Evolutionary conservation across 768 basidiomycete species (phyloP), one percentile per base, ranked within the genome.

Genomic region (Imleria badia): DNA sequence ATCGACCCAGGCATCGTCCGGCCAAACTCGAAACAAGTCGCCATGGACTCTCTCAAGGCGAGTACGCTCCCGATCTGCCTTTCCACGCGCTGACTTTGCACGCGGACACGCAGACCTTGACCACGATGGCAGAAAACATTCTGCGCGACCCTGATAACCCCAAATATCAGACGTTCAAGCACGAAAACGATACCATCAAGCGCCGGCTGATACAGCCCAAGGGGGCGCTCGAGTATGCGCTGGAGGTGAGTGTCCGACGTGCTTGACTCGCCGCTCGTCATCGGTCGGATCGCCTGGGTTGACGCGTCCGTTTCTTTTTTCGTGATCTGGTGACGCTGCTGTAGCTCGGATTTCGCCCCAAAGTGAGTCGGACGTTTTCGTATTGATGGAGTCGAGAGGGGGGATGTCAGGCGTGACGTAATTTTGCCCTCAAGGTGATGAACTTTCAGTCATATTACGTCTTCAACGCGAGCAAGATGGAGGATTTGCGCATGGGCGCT

Each of bases 1-100:
- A 79, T 92, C 55, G 87, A 92, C 61, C 89, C 89, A 42, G 89
- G 88, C 14, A 91, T 93, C 61, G 63, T 81, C 47, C 80, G 91
- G 3, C 86, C 82, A 6, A 91, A 91, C 66, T 68, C 85, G 13
- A 80, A 79, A 58, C 80, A 79, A 46, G 75, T 81, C 49, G 84
- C 86, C 2, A 66, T 81, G 58, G 77, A 79, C 53, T 79, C 88
- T 51, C 72, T 93, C 60, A 83, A 83, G 78, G 91, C 85, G 40
- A 59, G 63, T 22, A 5, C 15, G 14, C 17, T 23, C 33, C 31
- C 31, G 22, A 34, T 42, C 33, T 35, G 17, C 9, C 17, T 17
- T 17, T 9, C 17, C 35, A 17, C 22, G 15, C 43, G 15, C 14
- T 36, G 35, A n/a, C n/a, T n/a, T n/a, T n/a, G n/a, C 26, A 26